Base-by-base conservation (phyloP, 2,329 filamentous ascomycete species). In the Epichloe typhina region DNA sequence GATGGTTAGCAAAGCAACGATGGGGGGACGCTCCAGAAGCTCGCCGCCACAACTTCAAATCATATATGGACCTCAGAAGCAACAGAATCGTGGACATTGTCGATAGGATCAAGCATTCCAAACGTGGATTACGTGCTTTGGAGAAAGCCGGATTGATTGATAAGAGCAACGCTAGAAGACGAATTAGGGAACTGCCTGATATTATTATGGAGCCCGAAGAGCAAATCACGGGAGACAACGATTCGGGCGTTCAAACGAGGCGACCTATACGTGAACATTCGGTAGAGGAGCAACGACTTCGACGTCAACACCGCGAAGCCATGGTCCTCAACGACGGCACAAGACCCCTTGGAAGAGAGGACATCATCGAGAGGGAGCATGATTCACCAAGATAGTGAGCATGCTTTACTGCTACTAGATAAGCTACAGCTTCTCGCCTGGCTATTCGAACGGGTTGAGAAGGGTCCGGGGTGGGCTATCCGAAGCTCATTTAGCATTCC, bases 311-410 rank as follows among this genome's bases (percentile, higher is more conserved):
- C 61, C 77, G 89, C 57, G 88, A 95, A 69, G 89, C 88, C 4
- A 90, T 96, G 79, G 89, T 96, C 19, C 72, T 95, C 51, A 91
- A 89, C 60, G 88, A 95, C 60, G 86, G 87, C n/a, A 87, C 80
- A 21, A 76, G 83, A 35, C 84, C 86, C 1, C 65, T 95, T 43
- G 81, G 78, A 4, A 78, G 81, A 55, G 80, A 80, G 43, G 86
- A 95, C 62, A 94, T 95, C 37, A 87, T 90, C 49, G 83, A 93
- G 64, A 70, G 79, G 54, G 75, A 74, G 38, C 69, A 74, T 44
- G 69, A 69, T 45, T 71, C 69, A 40, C 62, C 69, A 51, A 65
- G 58, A 21, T 65, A 49, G 15, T 13, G 6, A 12, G 13, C 11
- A 17, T 44, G 33, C 12, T 8, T 7, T 1, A 36, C 33, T 37